Conservation (phyloP, 768 basidiomycete genomes). For the Pholiota molesta region DNA sequence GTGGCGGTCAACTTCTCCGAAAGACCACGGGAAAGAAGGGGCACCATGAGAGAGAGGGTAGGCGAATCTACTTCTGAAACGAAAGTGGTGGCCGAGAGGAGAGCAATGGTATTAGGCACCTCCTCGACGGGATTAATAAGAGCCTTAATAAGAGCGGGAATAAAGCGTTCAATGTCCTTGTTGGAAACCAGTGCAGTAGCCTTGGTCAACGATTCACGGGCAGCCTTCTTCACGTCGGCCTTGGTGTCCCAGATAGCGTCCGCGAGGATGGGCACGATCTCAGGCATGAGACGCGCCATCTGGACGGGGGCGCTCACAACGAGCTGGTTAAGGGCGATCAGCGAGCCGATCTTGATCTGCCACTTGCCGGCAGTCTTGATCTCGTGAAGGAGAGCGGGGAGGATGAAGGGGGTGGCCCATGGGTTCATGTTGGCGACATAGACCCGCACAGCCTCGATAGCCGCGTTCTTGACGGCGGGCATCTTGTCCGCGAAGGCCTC, state of each 20-base stretch:
- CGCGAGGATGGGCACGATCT: constrained; percentile 91
- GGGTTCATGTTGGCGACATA: constrained; percentile 82
- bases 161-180: constrained; percentile 97
- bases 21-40: constrained; percentile 91
- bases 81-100: constrained; percentile 98
- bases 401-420: constrained; percentile 82
- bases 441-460: constrained; percentile 79
- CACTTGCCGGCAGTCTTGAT: constrained; percentile 97
- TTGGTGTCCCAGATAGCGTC: constrained; percentile 99
- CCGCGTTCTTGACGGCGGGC: constrained; percentile 82
- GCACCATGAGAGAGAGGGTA: constrained; percentile 97
- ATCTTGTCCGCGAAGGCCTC: constrained; percentile 96
- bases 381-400: constrained; percentile 88
- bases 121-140: constrained; percentile 99
- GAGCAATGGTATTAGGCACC: constrained; percentile 91
- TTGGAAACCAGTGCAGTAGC: constrained; percentile 93
- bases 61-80: constrained; percentile 99
- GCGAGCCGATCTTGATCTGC: constrained; percentile 92
- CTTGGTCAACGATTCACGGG: constrained; percentile 92
- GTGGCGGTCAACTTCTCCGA: constrained; percentile 93
- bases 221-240: constrained; percentile 98
- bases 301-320: constrained; percentile 81
- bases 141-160: constrained; percentile 97
- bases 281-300: constrained; percentile 88
- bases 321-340: constrained; percentile 84